A percentile compares a stretch with the other conserved stretches of the same genome.
These are phyloP conservation scores for Plasmopara muralis DNA, from an alignment of 352 stramenopile species.

Conservation along the genomic window DNA sequence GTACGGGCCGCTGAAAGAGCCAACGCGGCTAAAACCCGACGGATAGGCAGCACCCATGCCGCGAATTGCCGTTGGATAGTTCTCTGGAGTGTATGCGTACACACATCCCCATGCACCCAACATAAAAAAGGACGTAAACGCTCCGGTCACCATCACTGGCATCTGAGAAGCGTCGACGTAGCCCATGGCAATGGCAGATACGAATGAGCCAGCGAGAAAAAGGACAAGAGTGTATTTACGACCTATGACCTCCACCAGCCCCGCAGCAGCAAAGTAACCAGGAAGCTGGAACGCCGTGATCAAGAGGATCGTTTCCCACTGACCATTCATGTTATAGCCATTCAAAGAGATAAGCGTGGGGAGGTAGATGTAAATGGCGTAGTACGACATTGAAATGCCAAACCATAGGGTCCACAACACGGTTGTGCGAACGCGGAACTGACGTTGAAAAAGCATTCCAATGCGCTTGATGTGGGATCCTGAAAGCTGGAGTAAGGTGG, in stretches of 20 bases:
- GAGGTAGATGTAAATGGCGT: slow-evolving; percentile 63
- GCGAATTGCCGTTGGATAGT: slow-evolving; percentile 66
- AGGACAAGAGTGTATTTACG: slow-evolving; percentile 47
- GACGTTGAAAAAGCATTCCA: slow-evolving; percentile 40
- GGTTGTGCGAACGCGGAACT: slow-evolving; percentile 45
- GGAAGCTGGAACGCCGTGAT: slow-evolving; percentile 61
- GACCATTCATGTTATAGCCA: slow-evolving; percentile 56
- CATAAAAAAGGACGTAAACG: slow-evolving; percentile 62
- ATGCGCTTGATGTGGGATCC: slow-evolving; percentile 50
- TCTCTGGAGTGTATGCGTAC: slow-evolving; percentile 69
- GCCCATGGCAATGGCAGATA: slow-evolving; percentile 45
- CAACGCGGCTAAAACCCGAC: slow-evolving; percentile 58
- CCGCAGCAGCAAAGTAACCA: slow-evolving; percentile 48
- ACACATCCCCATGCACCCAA: slow-evolving; percentile 59
- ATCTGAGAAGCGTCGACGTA: slow-evolving; percentile 42
- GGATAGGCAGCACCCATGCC: slow-evolving; percentile 62
- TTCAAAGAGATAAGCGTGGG: slow-evolving; percentile 42
- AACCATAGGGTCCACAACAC: slow-evolving; percentile 69
- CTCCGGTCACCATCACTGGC: slow-evolving; percentile 42
- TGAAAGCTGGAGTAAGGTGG: slow-evolving; percentile 20
- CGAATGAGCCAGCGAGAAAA: slow-evolving; percentile 43
- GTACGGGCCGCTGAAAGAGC: slow-evolving; percentile 58
- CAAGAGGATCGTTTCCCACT: slow-evolving; percentile 44
- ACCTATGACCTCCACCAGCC: slow-evolving; percentile 46
- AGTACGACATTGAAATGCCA: slow-evolving; percentile 65